phyloP scores from a whole-genome alignment of 1,284 basidiomycete genomes.

The Ganoderma meredithae region DNA sequence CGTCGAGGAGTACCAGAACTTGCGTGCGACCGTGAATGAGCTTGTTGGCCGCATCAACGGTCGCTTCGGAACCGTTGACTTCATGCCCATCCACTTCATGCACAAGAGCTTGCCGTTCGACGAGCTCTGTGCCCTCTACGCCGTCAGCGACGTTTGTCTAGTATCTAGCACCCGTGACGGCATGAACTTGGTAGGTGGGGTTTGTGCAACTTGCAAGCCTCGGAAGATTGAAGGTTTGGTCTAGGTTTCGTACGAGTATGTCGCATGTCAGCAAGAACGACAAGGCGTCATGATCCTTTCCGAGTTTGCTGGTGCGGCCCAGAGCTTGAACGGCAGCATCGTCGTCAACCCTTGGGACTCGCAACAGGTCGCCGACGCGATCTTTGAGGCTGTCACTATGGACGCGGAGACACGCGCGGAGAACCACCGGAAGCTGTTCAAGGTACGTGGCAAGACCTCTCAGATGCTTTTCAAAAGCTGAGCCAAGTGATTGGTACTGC shows the following conservation, averaged over 20 bases:
- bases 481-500: not conserved
- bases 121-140: constrained; percentile 96
- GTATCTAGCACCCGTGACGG: constrained; percentile 96
- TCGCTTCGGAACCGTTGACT: constrained; percentile 97
- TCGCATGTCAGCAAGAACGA: constrained; percentile 91
- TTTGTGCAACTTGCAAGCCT: not conserved
- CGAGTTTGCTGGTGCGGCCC: constrained; percentile 98
- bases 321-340: constrained; percentile 91
- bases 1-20: constrained; percentile 98
- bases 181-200: constrained; percentile 90
- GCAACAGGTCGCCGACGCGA: constrained; percentile 95
- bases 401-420: constrained; percentile 79
- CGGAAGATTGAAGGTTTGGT: not conserved
- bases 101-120: constrained; percentile 94
- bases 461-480: not conserved
- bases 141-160: constrained; percentile 95
- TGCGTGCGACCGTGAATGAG: constrained; percentile 96
- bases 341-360: constrained; percentile 98
- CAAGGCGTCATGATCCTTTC: constrained; percentile 98
- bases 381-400: constrained; percentile 95
- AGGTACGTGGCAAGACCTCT: constrained; percentile 51
- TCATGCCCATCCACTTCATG: constrained; percentile 99
- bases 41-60: constrained; percentile 98
- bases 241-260: constrained; percentile 99
- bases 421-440: constrained; percentile 95